These are phyloP conservation scores for Babesia divergens DNA, from an alignment of 169 alveolate genomes.

Conservation along the genomic window DNA sequence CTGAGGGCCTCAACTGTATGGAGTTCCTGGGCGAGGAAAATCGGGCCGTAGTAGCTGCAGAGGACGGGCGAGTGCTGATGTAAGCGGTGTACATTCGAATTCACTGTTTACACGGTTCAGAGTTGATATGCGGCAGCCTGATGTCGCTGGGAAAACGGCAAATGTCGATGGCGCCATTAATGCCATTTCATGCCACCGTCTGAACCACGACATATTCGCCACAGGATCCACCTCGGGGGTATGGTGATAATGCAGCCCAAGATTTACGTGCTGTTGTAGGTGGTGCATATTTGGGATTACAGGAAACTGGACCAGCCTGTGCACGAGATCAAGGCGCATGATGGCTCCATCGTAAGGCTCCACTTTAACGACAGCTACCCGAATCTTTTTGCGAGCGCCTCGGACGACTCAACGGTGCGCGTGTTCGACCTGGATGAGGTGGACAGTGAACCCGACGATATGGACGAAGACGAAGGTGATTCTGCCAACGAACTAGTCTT, in stretches of 20 bases:
- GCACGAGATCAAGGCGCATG: slow-evolving; percentile 55
- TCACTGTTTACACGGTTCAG: neutral
- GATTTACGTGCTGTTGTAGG: neutral
- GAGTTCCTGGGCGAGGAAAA: slow-evolving; percentile 34
- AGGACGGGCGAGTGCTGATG: slow-evolving; percentile 55
- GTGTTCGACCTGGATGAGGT: slow-evolving; percentile 48
- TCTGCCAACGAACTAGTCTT: slow-evolving; percentile 50
- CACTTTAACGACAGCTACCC: slow-evolving; percentile 41
- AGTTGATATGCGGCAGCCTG: neutral
- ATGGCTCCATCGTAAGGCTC: slow-evolving; percentile 39
- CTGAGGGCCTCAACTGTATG: slow-evolving; percentile 41
- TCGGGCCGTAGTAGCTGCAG: slow-evolving; percentile 45
- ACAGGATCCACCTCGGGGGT: slow-evolving; percentile 61
- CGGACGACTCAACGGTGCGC: slow-evolving; percentile 56
- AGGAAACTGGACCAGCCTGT: slow-evolving; percentile 35
- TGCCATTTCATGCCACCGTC: slow-evolving; percentile 21
- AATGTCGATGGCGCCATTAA: slow-evolving; percentile 50
- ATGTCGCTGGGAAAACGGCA: slow-evolving; percentile 8
- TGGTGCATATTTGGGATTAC: slow-evolving; percentile 60
- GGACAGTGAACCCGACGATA: slow-evolving; percentile 21
- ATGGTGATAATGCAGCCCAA: neutral
- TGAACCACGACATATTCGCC: slow-evolving; percentile 54
- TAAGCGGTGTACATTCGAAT: neutral
- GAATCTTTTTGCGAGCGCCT: slow-evolving; percentile 50
- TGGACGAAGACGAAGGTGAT: slow-evolving; percentile 40